These are phyloP conservation scores for Fusarium devonianum DNA, from an alignment of 2,329 filamentous ascomycete genomes.

Conservation along the genomic window DNA sequence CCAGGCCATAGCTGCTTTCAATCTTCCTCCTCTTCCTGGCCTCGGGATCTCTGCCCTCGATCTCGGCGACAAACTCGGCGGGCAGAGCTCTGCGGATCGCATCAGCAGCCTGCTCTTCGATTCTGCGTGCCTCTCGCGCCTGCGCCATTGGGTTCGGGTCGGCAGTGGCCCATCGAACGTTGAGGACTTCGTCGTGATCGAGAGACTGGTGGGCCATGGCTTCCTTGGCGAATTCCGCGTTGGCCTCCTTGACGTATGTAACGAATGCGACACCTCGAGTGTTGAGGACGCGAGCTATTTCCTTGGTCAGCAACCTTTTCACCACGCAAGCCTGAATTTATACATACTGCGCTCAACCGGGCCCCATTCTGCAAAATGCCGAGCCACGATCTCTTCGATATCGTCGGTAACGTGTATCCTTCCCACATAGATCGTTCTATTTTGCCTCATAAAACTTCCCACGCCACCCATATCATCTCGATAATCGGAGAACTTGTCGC, in stretches of 20 bases:
- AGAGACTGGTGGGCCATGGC: slow-evolving; percentile 95
- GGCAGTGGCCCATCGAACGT: slow-evolving; percentile 95
- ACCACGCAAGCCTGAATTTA: neutral
- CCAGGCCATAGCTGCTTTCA: slow-evolving; percentile 85
- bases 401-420: slow-evolving; percentile 95
- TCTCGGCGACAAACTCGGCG: slow-evolving; percentile 88
- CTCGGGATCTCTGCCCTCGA: slow-evolving; percentile 89
- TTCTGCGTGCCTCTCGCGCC: slow-evolving; percentile 83
- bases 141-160: slow-evolving; percentile 96
- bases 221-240: slow-evolving; percentile 90
- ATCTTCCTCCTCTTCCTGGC: slow-evolving; percentile 88
- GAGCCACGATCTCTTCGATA: slow-evolving; percentile 92
- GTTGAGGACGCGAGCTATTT: slow-evolving; percentile 77
- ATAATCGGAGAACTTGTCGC: slow-evolving; percentile 93
- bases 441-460: slow-evolving; percentile 91
- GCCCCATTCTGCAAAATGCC: slow-evolving; percentile 97
- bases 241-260: slow-evolving; percentile 90
- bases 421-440: slow-evolving; percentile 91
- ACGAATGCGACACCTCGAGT: slow-evolving; percentile 91
- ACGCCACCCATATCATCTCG: slow-evolving; percentile 98
- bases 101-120: slow-evolving; percentile 96
- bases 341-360: slow-evolving; percentile 76
- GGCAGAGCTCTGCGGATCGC: slow-evolving; percentile 88
- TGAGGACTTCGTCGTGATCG: slow-evolving; percentile 90
- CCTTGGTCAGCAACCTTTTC: slow-evolving; percentile 16